Percentiles rank a stretch among this genome's conserved stretches.
Conservation (phyloP, 73 alveolate species). For the Tetrahymena thermophila region DNA sequence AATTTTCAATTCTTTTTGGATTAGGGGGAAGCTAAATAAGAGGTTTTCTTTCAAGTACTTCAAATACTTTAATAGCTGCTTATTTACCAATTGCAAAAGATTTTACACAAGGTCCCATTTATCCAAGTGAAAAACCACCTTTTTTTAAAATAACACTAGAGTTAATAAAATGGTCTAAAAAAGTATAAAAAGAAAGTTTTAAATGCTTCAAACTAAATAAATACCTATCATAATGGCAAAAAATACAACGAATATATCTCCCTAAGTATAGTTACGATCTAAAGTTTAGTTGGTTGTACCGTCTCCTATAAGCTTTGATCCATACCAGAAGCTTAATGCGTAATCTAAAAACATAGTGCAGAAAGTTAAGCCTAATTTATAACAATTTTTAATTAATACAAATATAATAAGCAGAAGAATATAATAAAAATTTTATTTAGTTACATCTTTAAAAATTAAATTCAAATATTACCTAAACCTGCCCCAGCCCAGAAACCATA, state of each 20-base stretch:
- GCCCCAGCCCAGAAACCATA: constrained; percentile 18
- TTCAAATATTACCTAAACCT: constrained; percentile 4
- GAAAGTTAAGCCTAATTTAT: background rate
- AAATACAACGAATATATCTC: constrained; percentile 59
- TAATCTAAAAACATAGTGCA: constrained; percentile 26
- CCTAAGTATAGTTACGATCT: constrained; percentile 55
- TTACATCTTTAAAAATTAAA: background rate
- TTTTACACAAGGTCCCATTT: constrained; percentile 60
- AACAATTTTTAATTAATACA: background rate
- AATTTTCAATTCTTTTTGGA: background rate
- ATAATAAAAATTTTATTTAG: background rate
- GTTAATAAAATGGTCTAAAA: background rate
- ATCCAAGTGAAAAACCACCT: constrained; percentile 56
- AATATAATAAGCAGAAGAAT: background rate
- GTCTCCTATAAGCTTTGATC: constrained; percentile 23
- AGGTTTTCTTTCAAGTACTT: constrained; percentile 55
- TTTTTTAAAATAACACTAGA: background rate
- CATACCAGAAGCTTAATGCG: constrained; percentile 39
- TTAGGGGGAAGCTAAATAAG: constrained; percentile 20
- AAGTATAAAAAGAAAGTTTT: background rate
- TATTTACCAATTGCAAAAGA: constrained; percentile 62
- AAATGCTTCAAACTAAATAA: background rate
- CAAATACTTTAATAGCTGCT: constrained; percentile 54
- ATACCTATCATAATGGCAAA: constrained; percentile 67
- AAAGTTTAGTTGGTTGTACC: background rate